Evolutionary conservation across 176 grass and related monocot genomes (phyloP), one percentile per base, ranked within the genome.

Genomic region (Musa troglodytarum): DNA sequence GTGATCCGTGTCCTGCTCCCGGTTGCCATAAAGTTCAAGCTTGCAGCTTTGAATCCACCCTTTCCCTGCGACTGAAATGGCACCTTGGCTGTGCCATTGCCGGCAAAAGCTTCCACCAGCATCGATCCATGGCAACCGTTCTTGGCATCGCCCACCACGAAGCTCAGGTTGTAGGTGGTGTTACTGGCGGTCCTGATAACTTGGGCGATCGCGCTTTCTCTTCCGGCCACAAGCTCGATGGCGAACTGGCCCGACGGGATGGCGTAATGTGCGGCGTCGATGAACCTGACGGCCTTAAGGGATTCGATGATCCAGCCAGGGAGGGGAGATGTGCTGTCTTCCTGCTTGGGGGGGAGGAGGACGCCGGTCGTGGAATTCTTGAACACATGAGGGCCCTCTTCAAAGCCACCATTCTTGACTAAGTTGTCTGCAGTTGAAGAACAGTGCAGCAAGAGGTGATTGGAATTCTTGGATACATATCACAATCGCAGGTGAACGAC

Each of bases 231-330:
- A 16, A 99, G 90, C 88, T 99, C 95, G 25, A 99, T 86, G 15
- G 90, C 95, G 68, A 75, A 94, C 69, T 94, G 74, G 3, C 95
- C 95, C 0, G 71, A 66, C 0, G 95, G 95, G 0, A 99, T 88
- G 0, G 88, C 86, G 88, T 89, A 99, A 76, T 99, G 90, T 0
- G 76, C 88, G 6, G 88, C 87, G 76, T 99, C 90, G 63, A 99
- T 87, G 76, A 94, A 88, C 19, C 95, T 85, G n/a, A 99, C 84
- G 9, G 95, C 95, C 86, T 99, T 99, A 7, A 99, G 95, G 10
- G 95, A 99, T 74, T 93, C 95, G 81, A 99, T 94, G 81, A 99
- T 99, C 95, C 95, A 99, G 0, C 95, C 95, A 0, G 95, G 95
- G 0, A 99, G 90, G 10, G 95, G 95, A 10, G 95, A 99, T 17